Base-by-base conservation (phyloP, 768 basidiomycete genomes). In the Leccinum rimulosum region DNA sequence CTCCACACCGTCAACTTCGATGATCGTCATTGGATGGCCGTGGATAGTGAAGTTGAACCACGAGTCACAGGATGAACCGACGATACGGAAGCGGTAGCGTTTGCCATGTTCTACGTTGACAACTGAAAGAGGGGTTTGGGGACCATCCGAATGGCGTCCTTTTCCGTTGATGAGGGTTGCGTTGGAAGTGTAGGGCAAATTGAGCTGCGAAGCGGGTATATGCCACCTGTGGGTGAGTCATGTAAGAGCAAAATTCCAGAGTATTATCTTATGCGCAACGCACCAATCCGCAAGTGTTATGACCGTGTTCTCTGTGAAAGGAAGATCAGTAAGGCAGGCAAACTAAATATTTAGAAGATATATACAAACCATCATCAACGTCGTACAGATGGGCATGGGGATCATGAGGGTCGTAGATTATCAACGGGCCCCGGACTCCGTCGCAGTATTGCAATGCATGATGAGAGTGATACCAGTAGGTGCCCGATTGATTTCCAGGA, bases 391-490 rank as follows among this genome's bases (percentile, higher is more conserved):
- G 36, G 2, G 56, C 63, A 54, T 72, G 72, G 15, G 81, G 82
- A 59, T 82, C 80, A 14, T 74, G 31, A 17, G 77, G 76, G 65
- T 82, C 80, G 59, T 80, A 82, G 31, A 81, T 73, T 9, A 81
- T 67, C 45, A 81, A 57, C 0, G 77, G 70, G 15, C 79, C 79
- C 17, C 77, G 73, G 27, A 77, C 65, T 15, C 79, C 77, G 38
- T 80, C 79, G 49, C 80, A 79, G 25, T 71, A 73, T 63, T 80
- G 79, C 14, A 68, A 63, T 5, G 58, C 59, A 30, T 74, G 61
- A 60, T 81, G 80, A 27, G 77, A 77, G 57, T 81, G 80, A 52
- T 80, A 81, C 81, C 81, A 82, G 57, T 72, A 82, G 0, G 79
- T 82, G 6, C 80, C 81, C 2, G 77, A 69, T 57, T 80, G 77